A percentile compares a stretch with the other conserved stretches of the same genome.
phyloP scores from a whole-genome alignment of 305 asterid genomes.

The Euphrasia arctica region DNA sequence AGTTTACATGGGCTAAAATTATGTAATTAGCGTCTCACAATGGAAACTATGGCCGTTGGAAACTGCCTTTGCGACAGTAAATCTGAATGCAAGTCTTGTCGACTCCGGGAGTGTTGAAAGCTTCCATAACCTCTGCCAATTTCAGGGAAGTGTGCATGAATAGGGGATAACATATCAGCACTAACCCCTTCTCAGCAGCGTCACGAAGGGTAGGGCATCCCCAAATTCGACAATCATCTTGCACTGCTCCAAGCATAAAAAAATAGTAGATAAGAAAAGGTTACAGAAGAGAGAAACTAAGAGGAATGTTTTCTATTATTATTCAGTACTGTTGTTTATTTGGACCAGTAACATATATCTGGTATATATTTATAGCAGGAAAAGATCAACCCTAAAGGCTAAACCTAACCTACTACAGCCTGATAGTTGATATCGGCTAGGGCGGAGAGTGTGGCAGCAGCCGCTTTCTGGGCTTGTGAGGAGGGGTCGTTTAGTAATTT shows the following conservation, averaged over 20 bases:
- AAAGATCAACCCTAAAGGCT: no score
- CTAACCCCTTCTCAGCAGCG: slow-evolving; percentile 53
- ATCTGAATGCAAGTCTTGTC: slow-evolving; percentile 10
- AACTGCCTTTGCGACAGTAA: not conserved
- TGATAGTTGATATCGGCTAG: slow-evolving; percentile 28
- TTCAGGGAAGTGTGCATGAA: slow-evolving; percentile 63
- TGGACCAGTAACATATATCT: no score
- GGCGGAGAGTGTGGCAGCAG: slow-evolving; percentile 51
- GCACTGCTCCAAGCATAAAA: no score
- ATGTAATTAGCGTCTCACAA: no score
- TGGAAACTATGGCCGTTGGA: not conserved
- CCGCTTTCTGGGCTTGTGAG: slow-evolving; percentile 64
- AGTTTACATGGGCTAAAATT: not conserved
- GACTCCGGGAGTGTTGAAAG: slow-evolving; percentile 58
- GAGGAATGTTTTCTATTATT: no score
- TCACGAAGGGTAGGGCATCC: slow-evolving; percentile 60
- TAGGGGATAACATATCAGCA: slow-evolving; percentile 67
- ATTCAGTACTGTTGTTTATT: no score
- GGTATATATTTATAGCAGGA: no score
- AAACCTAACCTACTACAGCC: no score
- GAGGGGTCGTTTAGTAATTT: slow-evolving; percentile 57
- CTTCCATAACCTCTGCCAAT: slow-evolving; percentile 61
- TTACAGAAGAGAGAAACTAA: no score
- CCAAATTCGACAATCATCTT: no score
- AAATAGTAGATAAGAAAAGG: no score